phyloP scores from a whole-genome alignment of 2,329 filamentous ascomycete species.

The Beauveria australis region DNA sequence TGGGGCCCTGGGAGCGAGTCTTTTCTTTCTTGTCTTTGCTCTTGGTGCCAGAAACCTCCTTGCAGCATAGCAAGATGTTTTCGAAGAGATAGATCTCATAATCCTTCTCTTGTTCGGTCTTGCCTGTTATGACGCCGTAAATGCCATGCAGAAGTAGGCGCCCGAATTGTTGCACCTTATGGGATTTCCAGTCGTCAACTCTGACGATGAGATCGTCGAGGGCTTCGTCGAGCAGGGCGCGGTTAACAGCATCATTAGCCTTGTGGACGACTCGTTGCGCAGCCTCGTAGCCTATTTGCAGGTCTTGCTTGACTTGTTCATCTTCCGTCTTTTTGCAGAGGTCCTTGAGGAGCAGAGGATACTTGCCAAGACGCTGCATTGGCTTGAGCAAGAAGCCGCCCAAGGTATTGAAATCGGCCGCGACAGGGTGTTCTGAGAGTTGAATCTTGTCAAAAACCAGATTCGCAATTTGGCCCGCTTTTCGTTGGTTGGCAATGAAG shows the following conservation, averaged over 20 bases:
- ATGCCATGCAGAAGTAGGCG: slow-evolving; percentile 80
- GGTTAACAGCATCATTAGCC: slow-evolving; percentile 86
- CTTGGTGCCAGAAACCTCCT: slow-evolving; percentile 84
- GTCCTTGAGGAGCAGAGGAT: slow-evolving; percentile 85
- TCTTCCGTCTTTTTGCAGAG: slow-evolving; percentile 78
- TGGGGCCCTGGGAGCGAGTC: slow-evolving; percentile 47
- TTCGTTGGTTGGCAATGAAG: slow-evolving; percentile 93
- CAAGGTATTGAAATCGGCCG: slow-evolving; percentile 77
- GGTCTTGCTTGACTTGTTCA: slow-evolving; percentile 60
- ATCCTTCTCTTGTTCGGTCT: slow-evolving; percentile 89
- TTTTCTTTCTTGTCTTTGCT: slow-evolving; percentile 68
- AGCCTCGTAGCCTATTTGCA: slow-evolving; percentile 69
- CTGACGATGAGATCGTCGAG: slow-evolving; percentile 71
- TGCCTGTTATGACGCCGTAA: slow-evolving; percentile 83
- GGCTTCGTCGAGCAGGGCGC: slow-evolving; percentile 75
- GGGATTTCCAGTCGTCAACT: slow-evolving; percentile 96
- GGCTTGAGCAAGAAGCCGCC: slow-evolving; percentile 93
- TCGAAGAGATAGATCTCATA: slow-evolving; percentile 98
- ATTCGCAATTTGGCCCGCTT: slow-evolving; percentile 77
- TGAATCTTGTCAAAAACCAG: slow-evolving; percentile 82
- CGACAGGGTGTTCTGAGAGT: slow-evolving; percentile 67
- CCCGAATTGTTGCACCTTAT: slow-evolving; percentile 85
- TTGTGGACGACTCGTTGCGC: slow-evolving; percentile 74
- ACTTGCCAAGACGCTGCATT: slow-evolving; percentile 92
- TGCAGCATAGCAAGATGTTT: slow-evolving; percentile 91